These are phyloP conservation scores for Psophocarpus tetragonolobus DNA, from an alignment of 306 rosid species.

Conservation along the genomic window DNA sequence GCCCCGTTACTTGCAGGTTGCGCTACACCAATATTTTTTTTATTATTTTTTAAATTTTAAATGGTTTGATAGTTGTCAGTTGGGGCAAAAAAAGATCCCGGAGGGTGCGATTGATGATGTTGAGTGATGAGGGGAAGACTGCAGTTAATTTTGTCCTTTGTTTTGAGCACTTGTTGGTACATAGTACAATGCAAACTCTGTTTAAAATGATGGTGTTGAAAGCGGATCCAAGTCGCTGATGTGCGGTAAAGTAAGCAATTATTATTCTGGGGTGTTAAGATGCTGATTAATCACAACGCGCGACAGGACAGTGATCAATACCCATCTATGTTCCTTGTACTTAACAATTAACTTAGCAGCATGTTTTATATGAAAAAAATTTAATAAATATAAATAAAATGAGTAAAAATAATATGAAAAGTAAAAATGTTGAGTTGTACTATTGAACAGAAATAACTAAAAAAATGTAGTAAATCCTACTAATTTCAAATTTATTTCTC, in stretches of 20 bases:
- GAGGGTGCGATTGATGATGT: constrained; percentile 10
- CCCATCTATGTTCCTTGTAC: background rate
- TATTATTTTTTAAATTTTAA: background rate
- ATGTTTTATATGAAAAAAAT: no score
- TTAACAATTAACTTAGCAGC: background rate
- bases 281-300: background rate
- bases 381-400: no score
- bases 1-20: constrained; percentile 50
- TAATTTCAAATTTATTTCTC: no score
- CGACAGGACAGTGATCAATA: background rate
- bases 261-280: constrained; percentile 23
- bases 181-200: constrained; percentile 33
- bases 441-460: no score
- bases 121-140: constrained; percentile 14
- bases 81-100: background rate
- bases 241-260: constrained; percentile 37
- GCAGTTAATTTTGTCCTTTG: constrained; percentile 21
- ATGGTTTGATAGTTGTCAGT: background rate
- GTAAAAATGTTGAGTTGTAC: no score
- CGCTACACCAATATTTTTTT: constrained; percentile 27
- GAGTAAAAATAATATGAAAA: no score
- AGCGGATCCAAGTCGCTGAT: constrained; percentile 8
- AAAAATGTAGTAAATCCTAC: no score
- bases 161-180: constrained; percentile 12
- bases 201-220: constrained; percentile 30